Evolutionary conservation across 2,329 filamentous ascomycete genomes (phyloP).

Genomic region (Raffaelea ambrosiae): DNA sequence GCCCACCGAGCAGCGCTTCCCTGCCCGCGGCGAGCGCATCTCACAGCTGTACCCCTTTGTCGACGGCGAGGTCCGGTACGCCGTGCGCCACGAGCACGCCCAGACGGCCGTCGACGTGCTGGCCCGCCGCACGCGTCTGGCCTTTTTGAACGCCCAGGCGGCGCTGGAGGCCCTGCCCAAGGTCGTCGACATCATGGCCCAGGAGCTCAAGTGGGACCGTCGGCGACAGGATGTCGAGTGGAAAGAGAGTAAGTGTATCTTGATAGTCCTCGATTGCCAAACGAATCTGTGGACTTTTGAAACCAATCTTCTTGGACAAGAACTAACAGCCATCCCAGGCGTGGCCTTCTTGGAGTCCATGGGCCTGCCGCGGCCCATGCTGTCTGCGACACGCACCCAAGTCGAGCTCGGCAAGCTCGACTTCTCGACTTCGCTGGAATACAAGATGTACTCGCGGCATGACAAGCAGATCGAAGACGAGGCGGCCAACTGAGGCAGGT

Average conservation of each 20-base stretch:
- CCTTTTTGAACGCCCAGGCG: slow-evolving; percentile 88
- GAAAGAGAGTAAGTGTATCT: slow-evolving; percentile 44
- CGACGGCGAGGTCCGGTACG: slow-evolving; percentile 85
- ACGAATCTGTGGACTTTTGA: too few species aligned
- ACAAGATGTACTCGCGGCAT: slow-evolving; percentile 54
- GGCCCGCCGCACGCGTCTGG: slow-evolving; percentile 72
- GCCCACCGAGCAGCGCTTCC: slow-evolving; percentile 71
- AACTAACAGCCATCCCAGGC: slow-evolving; percentile 18
- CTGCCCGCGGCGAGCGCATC: slow-evolving; percentile 73
- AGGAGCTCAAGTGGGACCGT: slow-evolving; percentile 71
- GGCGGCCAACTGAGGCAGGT: not conserved
- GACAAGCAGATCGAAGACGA: slow-evolving; percentile 39
- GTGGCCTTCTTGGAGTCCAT: slow-evolving; percentile 54
- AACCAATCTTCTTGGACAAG: too few species aligned
- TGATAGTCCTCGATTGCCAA: too few species aligned
- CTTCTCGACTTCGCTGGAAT: slow-evolving; percentile 48
- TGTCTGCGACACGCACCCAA: slow-evolving; percentile 48
- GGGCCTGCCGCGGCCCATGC: slow-evolving; percentile 53
- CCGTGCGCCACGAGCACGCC: slow-evolving; percentile 81
- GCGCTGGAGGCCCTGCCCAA: slow-evolving; percentile 76
- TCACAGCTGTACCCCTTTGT: slow-evolving; percentile 79
- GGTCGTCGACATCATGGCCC: slow-evolving; percentile 82
- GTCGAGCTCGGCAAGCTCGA: slow-evolving; percentile 53
- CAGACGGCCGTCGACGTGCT: slow-evolving; percentile 85
- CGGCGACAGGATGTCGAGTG: slow-evolving; percentile 71